A percentile compares a stretch with the other conserved stretches of the same genome.
phyloP scores from a whole-genome alignment of 1,139 yeast species.

The Entelexis paramagnoliae region DNA sequence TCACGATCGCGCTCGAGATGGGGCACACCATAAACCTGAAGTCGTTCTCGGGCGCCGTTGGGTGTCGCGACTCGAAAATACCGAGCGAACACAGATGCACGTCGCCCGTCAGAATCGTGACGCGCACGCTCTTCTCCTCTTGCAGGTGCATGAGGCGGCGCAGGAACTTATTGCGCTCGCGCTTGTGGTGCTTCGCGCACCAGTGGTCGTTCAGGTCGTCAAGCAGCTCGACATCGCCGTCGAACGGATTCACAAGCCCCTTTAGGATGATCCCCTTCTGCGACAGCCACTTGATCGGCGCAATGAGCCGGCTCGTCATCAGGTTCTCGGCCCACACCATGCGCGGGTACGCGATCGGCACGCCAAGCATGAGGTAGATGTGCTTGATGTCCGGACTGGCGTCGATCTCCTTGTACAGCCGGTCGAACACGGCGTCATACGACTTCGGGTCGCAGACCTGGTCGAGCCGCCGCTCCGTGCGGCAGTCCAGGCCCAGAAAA shows the following conservation, averaged over 20 bases:
- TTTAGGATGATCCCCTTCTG: slow-evolving; percentile 59
- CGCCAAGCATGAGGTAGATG: slow-evolving; percentile 73
- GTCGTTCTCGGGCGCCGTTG: slow-evolving; percentile 51
- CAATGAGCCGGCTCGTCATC: slow-evolving; percentile 45
- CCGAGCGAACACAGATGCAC: slow-evolving; percentile 85
- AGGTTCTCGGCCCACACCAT: slow-evolving; percentile 78
- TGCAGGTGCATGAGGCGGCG: slow-evolving; percentile 53
- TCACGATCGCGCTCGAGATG: slow-evolving; percentile 78
- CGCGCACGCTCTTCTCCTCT: slow-evolving; percentile 50
- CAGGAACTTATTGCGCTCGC: slow-evolving; percentile 59
- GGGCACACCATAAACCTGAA: slow-evolving; percentile 72
- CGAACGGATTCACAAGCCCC: slow-evolving; percentile 69
- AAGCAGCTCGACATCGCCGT: slow-evolving; percentile 77
- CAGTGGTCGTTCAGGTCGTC: slow-evolving; percentile 95
- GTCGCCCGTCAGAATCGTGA: slow-evolving; percentile 84
- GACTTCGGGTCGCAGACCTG: slow-evolving; percentile 48
- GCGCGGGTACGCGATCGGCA: slow-evolving; percentile 89
- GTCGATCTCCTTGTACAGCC: slow-evolving; percentile 47
- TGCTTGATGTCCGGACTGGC: slow-evolving; percentile 54
- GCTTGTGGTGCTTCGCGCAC: slow-evolving; percentile 80
- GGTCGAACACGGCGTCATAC: slow-evolving; percentile 50
- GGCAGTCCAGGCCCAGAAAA: slow-evolving; percentile 75
- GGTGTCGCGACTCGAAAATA: slow-evolving; percentile 56
- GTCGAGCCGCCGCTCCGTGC: slow-evolving; percentile 70
- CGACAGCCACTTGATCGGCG: slow-evolving; percentile 60